These are phyloP conservation scores for Conticribra guillardii DNA, from an alignment of 108 stramenopile species.

Conservation along the genomic window DNA sequence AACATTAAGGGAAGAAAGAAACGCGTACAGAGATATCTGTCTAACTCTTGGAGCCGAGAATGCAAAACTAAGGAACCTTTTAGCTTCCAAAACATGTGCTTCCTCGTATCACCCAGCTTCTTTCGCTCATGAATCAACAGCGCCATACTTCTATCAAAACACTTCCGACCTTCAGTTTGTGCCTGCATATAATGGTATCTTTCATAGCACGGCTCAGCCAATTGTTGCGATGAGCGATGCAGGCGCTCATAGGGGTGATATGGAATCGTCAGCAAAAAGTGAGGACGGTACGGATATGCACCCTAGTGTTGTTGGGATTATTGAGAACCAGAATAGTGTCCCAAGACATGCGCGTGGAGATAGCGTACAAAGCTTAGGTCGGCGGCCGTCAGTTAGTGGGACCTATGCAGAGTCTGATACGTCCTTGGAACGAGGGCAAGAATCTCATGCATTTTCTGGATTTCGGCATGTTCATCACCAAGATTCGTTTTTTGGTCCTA, in stretches of 20 bases:
- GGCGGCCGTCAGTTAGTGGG: constrained; percentile 59
- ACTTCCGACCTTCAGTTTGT: constrained; percentile 24
- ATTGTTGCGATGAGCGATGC: constrained; percentile 87
- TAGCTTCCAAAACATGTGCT: constrained; percentile 62
- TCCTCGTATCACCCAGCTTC: constrained; percentile 49
- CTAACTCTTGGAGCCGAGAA: constrained; percentile 86
- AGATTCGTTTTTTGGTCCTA: constrained; percentile 36
- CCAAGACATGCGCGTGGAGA: constrained; percentile 40
- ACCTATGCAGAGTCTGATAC: constrained; percentile 71
- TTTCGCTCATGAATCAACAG: constrained; percentile 52
- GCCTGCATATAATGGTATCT: constrained; percentile 18
- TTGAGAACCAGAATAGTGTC: constrained; percentile 24
- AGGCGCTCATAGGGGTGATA: constrained; percentile 67
- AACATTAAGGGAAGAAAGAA: constrained; percentile 69
- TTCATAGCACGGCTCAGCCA: constrained; percentile 25
- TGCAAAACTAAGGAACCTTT: constrained; percentile 75
- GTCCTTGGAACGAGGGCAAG: constrained; percentile 62
- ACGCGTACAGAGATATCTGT: constrained; percentile 80
- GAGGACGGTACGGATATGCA: constrained; percentile 71
- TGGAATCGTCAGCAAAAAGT: constrained; percentile 65
- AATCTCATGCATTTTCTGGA: constrained; percentile 24
- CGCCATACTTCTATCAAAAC: constrained; percentile 52
- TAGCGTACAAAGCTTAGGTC: constrained; percentile 35
- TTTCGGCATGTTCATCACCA: constrained; percentile 30
- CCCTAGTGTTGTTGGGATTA: constrained; percentile 37